phyloP scores from a whole-genome alignment of 1,284 basidiomycete genomes.

The Ustilago vetiveriae region DNA sequence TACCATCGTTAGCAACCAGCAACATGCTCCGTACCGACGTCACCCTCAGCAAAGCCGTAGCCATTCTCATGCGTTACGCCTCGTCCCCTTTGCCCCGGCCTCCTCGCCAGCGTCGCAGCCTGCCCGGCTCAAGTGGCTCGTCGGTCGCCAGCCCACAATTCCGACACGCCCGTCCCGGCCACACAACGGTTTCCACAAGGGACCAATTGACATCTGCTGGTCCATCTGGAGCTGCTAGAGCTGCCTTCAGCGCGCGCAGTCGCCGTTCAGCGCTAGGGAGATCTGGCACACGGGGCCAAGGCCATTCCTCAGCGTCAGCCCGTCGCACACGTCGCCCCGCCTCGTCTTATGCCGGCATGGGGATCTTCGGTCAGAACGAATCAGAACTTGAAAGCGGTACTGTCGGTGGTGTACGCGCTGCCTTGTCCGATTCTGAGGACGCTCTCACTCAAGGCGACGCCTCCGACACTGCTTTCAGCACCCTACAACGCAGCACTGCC shows the following conservation, averaged over 20 bases:
- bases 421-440: constrained; percentile 41
- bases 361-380: constrained; percentile 53
- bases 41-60: constrained; percentile 57
- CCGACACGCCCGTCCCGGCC: constrained; percentile 3
- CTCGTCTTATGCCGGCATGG: constrained; percentile 26
- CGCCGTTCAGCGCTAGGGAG: constrained; percentile 2
- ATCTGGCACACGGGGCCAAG: constrained; percentile 1
- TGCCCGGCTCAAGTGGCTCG: constrained; percentile 5
- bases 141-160: constrained; percentile 14
- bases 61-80: constrained; percentile 43
- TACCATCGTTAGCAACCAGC: constrained; percentile 39
- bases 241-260: constrained; percentile 4
- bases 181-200: background rate
- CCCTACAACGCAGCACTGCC: background rate
- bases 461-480: background rate
- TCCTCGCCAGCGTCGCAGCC: constrained; percentile 16
- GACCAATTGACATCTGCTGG: constrained; percentile 1
- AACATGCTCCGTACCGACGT: constrained; percentile 56
- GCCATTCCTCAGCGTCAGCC: background rate
- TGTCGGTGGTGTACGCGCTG: constrained; percentile 46
- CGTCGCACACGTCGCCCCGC: constrained; percentile 5
- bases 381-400: constrained; percentile 51
- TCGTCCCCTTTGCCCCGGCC: constrained; percentile 32
- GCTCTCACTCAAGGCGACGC: constrained; percentile 9
- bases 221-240: background rate